phyloP scores from a whole-genome alignment of 2,329 filamentous ascomycete species.

The Fusarium decemcellulare region DNA sequence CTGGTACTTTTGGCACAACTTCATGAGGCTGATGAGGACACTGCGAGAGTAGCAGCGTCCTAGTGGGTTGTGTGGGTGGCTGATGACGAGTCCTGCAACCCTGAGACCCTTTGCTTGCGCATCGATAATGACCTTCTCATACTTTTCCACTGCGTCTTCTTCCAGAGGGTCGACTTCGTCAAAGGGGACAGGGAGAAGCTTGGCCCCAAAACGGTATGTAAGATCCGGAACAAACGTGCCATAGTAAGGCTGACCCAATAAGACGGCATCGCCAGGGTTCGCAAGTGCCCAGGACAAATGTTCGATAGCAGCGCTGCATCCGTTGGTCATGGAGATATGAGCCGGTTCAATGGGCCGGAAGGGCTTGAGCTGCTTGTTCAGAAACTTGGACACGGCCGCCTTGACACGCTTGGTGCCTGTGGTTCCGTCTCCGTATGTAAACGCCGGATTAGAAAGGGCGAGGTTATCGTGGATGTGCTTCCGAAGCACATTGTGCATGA shows the following conservation, averaged over 20 bases:
- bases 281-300: constrained; percentile 57
- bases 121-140: constrained; percentile 60
- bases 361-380: constrained; percentile 53
- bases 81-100: constrained; percentile 65
- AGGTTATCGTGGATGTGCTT: constrained; percentile 58
- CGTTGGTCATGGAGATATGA: constrained; percentile 57
- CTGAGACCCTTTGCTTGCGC: constrained; percentile 55
- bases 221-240: constrained; percentile 64
- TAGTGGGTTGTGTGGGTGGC: constrained; percentile 66
- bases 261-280: constrained; percentile 56
- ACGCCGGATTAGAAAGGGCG: constrained; percentile 46
- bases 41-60: constrained; percentile 62
- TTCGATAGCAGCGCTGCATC: constrained; percentile 58
- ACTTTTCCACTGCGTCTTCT: constrained; percentile 56
- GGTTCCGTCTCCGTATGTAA: constrained; percentile 60
- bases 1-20: constrained; percentile 61
- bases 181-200: constrained; percentile 61
- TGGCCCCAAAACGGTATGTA: constrained; percentile 56
- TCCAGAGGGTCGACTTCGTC: constrained; percentile 60
- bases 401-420: constrained; percentile 54
- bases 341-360: constrained; percentile 46
- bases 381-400: constrained; percentile 51
- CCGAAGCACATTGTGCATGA: constrained; percentile 63
- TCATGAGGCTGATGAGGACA: constrained; percentile 58
- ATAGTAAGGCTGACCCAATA: constrained; percentile 62